Percentiles rank a stretch among this genome's conserved stretches.
phyloP scores from a whole-genome alignment of 2,329 filamentous ascomycete genomes.

The Blastomyces gilchristii region DNA sequence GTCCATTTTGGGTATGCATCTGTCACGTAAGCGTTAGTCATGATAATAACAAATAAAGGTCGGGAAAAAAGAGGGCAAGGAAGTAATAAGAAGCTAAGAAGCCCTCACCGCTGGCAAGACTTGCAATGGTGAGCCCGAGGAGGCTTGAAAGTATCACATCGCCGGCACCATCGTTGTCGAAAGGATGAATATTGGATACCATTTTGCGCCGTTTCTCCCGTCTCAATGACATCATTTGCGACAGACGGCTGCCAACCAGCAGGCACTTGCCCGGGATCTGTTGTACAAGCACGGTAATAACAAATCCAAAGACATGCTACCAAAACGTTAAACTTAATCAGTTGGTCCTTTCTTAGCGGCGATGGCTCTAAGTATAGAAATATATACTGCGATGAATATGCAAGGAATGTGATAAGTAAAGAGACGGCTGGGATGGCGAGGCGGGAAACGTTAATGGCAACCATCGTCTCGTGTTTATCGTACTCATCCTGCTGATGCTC shows the following conservation, averaged over 20 bases:
- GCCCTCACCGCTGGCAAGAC: slow-evolving; percentile 46
- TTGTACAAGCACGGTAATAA: slow-evolving; percentile 49
- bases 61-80: not conserved
- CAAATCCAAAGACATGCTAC: slow-evolving; percentile 48
- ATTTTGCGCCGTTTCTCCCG: slow-evolving; percentile 11
- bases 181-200: slow-evolving; percentile 1
- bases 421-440: slow-evolving; percentile 47
- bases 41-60: slow-evolving; percentile 11
- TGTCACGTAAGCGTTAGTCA: slow-evolving; percentile 18
- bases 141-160: slow-evolving; percentile 52
- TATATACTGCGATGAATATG: slow-evolving; percentile 50
- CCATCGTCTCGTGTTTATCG: slow-evolving; percentile 15
- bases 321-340: slow-evolving; percentile 46
- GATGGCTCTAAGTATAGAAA: slow-evolving; percentile 45
- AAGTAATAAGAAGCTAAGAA: not conserved
- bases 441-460: slow-evolving; percentile 24
- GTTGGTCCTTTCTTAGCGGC: slow-evolving; percentile 41
- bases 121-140: slow-evolving; percentile 57
- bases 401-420: slow-evolving; percentile 47
- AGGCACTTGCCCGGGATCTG: slow-evolving; percentile 48
- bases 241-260: slow-evolving; percentile 27
- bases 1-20: slow-evolving; percentile 56
- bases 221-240: not conserved
- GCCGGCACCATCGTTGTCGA: slow-evolving; percentile 48
- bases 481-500: not conserved